Evolutionary conservation across 2,329 filamentous ascomycete species (phyloP), one percentile per base, ranked within the genome.

Genomic region (Raffaelea arxii): DNA sequence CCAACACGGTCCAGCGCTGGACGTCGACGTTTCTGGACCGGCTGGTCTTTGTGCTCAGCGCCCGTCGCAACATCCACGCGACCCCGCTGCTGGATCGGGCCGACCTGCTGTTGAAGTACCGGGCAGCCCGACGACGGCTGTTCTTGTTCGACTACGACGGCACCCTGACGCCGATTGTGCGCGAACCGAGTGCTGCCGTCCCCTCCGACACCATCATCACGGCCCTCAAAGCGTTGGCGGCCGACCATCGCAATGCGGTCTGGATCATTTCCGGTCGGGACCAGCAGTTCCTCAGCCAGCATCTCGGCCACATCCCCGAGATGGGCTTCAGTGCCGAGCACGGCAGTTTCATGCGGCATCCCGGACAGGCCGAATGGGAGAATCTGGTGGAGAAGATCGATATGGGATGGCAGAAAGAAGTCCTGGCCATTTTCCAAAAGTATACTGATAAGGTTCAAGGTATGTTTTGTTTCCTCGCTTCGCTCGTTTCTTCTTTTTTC

Each of bases 111-210:
- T 69, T 74, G 46, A 82, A 82, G 50, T 97, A 96, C 64, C 78
- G 80, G 50, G 70, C 75, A 35, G 81, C 88, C 4, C 77, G 77
- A 51, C 87, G 86, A 65, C 81, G 92, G 11, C 72, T 98, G 3
- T 95, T 97, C 70, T 91, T 98, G 86, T 96, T 97, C 61, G 92
- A 98, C 67, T 98, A 98, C 59, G 92, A 98, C 62, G 92, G 92
- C 41, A 98, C 92, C 1, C 75, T 98, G 46, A 97, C 92, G 4
- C 87, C 90, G 0, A 97, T 98, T 56, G 92, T 97, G 46, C 84
- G 85, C 55, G 89, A 97, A 58, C 92, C 92, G 2, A 82, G 84
- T 54, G 82, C 88, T 5, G 92, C 92, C 3, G 82, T 96, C 35
- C 92, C 92, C 0, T 91, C 90, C 1, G 83, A 89, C 55, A 80